Evolutionary conservation across 1,284 basidiomycete species (phyloP).

Genomic region (Wallemia hederae): DNA sequence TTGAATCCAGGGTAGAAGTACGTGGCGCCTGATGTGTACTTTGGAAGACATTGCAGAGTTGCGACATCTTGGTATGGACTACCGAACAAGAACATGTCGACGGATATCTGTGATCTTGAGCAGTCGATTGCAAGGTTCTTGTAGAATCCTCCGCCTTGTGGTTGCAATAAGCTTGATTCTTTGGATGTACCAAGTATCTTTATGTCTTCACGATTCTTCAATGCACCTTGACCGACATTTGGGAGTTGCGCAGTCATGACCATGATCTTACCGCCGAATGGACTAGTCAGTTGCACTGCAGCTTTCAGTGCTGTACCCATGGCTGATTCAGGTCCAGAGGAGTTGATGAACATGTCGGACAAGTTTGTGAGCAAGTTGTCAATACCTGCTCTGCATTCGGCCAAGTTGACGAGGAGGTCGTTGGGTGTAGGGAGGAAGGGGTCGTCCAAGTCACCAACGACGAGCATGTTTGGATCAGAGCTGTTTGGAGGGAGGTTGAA

Average conservation of each 20-base stretch:
- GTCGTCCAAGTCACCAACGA: conserved; percentile 86
- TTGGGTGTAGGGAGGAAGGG: conserved; percentile 92
- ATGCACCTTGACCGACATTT: conserved; percentile 57
- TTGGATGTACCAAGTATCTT: conserved; percentile 87
- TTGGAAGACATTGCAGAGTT: conserved; percentile 63
- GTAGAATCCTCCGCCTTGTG: conserved; percentile 66
- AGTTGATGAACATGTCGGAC: conserved; percentile 90
- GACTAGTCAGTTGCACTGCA: conserved; percentile 77
- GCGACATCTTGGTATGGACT: conserved; percentile 85
- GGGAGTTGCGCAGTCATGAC: conserved; percentile 69
- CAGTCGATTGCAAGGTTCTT: conserved; percentile 98
- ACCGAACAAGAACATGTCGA: conserved; percentile 97
- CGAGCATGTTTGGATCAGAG: conserved; percentile 70
- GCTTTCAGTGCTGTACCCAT: conserved; percentile 88
- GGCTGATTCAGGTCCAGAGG: conserved; percentile 66
- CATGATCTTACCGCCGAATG: conserved; percentile 85
- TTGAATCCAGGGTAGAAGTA: conserved; percentile 98
- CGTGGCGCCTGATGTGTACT: conserved; percentile 92
- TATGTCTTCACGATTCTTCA: conserved; percentile 88
- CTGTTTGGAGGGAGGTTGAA: conserved; percentile 40
- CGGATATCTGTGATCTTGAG: conserved; percentile 82
- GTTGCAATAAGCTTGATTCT: conserved; percentile 63
- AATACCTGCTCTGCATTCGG: conserved; percentile 50
- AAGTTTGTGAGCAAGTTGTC: conserved; percentile 56
- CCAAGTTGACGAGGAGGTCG: conserved; percentile 76